phyloP scores from a whole-genome alignment of 345 rosid species.

The Cardamine occulta region DNA sequence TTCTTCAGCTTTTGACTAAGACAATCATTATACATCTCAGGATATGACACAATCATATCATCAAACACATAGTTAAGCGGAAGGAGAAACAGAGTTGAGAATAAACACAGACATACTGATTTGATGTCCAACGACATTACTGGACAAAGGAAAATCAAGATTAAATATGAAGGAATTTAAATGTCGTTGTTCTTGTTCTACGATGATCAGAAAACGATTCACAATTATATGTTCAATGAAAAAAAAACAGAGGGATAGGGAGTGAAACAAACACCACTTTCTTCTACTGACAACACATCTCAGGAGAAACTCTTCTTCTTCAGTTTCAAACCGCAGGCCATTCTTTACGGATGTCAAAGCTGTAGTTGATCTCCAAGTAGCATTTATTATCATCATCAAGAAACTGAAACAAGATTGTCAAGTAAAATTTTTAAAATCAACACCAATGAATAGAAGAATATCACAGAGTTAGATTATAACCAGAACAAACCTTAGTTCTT shows the following conservation, averaged over 20 bases:
- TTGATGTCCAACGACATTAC: constrained; percentile 35
- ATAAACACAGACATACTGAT: constrained; percentile 33
- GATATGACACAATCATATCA: constrained; percentile 24
- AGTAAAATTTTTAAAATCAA: not conserved
- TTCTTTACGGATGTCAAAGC: constrained; percentile 73
- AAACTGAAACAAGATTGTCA: constrained; percentile 51
- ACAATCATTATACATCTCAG: constrained; percentile 37
- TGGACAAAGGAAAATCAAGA: constrained; percentile 34
- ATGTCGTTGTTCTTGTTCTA: constrained; percentile 43
- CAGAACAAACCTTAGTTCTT: constrained; percentile 61
- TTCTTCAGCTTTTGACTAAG: constrained; percentile 19
- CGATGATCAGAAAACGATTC: constrained; percentile 34
- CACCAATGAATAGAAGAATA: not conserved
- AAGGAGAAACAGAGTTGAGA: constrained; percentile 26
- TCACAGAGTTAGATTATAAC: not conserved
- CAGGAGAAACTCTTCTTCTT: constrained; percentile 6
- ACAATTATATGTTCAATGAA: constrained; percentile 39
- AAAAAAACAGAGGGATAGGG: constrained; percentile 17
- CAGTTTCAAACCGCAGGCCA: constrained; percentile 54
- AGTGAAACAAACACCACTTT: constrained; percentile 42
- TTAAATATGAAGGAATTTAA: constrained; percentile 8
- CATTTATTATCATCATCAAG: constrained; percentile 81
- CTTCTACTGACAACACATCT: constrained; percentile 40
- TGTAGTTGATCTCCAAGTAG: constrained; percentile 84
- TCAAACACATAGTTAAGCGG: constrained; percentile 38